Conservation (phyloP, 257 asterid species). For the Fraxinus anomala region DNA sequence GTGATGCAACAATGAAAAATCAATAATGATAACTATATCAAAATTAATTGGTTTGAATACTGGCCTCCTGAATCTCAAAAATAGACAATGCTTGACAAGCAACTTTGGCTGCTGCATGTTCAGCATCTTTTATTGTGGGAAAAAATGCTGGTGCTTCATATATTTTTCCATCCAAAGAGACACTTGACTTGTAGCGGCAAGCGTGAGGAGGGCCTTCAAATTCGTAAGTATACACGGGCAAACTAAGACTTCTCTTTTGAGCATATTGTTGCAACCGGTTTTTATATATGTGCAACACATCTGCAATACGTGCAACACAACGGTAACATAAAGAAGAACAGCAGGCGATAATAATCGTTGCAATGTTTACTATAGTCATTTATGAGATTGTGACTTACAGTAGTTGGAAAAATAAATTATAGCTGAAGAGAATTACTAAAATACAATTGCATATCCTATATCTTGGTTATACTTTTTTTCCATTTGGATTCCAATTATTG, state of each 20-base stretch:
- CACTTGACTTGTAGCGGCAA: conserved; percentile 62
- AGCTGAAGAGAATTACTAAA: background rate
- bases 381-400: background rate
- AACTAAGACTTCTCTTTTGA: conserved; percentile 49
- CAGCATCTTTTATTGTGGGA: conserved; percentile 72
- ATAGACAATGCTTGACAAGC: conserved; percentile 61
- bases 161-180: conserved; percentile 46
- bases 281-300: conserved; percentile 55
- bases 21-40: conserved; percentile 17
- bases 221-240: conserved; percentile 58
- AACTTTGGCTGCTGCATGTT: conserved; percentile 79
- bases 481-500: background rate
- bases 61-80: conserved; percentile 59
- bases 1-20: conserved; percentile 10
- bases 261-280: conserved; percentile 65
- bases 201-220: conserved; percentile 75
- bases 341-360: background rate
- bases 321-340: background rate
- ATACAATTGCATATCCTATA: background rate
- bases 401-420: background rate
- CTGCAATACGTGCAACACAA: conserved; percentile 28
- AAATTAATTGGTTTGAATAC: conserved; percentile 24
- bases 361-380: background rate
- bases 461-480: background rate
- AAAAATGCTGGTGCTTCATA: conserved; percentile 53